phyloP scores from a whole-genome alignment of 106 monocot species.

The Cymbidium sinense region DNA sequence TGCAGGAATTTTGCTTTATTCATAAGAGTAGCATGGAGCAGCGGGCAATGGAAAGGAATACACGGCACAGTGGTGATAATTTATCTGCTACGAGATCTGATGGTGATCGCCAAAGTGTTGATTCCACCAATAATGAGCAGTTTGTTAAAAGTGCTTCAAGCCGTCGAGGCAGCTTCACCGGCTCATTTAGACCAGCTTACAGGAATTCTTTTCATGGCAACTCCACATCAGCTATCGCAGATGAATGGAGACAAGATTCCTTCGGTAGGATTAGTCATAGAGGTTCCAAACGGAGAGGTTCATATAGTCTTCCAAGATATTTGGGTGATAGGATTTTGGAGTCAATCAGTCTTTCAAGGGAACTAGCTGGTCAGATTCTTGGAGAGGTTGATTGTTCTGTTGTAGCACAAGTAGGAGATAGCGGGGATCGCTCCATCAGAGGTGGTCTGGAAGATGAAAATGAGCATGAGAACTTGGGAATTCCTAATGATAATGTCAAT shows the following conservation, averaged over 20 bases:
- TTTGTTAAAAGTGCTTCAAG: constrained; percentile 10
- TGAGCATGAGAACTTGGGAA: neutral
- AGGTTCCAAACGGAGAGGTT: constrained; percentile 20
- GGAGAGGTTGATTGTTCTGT: constrained; percentile 37
- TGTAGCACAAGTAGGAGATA: constrained; percentile 48
- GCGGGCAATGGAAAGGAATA: neutral
- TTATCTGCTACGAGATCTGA: neutral
- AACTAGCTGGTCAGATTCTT: constrained; percentile 32
- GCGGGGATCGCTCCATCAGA: constrained; percentile 33
- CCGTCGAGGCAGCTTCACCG: neutral
- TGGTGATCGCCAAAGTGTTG: neutral
- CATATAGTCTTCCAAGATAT: constrained; percentile 30
- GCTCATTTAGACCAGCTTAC: constrained; percentile 18
- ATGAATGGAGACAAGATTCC: constrained; percentile 17
- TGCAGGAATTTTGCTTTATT: neutral
- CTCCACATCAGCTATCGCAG: neutral
- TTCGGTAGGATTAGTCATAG: constrained; percentile 18
- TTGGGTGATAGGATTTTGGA: constrained; percentile 31
- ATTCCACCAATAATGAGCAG: neutral
- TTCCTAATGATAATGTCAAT: constrained; percentile 2
- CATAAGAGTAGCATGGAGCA: neutral
- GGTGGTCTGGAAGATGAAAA: constrained; percentile 10
- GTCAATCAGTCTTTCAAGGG: constrained; percentile 38
- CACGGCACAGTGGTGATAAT: neutral
- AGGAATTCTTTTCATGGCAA: constrained; percentile 7